Evolutionary conservation across 352 stramenopile genomes (phyloP), one percentile per base, ranked within the genome.

Genomic region (Thalassiosira exigua): DNA sequence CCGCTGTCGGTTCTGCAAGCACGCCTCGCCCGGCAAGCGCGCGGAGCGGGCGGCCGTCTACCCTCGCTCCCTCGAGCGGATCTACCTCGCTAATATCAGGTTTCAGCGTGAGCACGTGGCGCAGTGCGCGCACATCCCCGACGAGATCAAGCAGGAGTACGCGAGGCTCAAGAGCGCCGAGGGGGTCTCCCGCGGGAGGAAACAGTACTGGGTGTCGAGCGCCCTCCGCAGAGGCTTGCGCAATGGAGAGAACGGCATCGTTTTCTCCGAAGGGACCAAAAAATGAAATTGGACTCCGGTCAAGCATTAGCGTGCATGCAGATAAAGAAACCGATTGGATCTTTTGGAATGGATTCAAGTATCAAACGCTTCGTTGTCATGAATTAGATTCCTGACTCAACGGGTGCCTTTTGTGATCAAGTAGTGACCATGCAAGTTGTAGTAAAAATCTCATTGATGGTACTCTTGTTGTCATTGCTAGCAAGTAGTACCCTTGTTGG

Each of bases 131-230:
- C 62, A 53, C 19, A 73, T 73, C 36, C 64, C 64, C 42, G 33
- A 21, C 5, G 5, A 73, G 30, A 61, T 66, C 46, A 73, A 73
- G 51, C n/a, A 66, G n/a, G 24, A 64, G 0, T 73, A 65, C 58
- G 22, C 21, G 48, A 53, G 36, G 14, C 64, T 73, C 32, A 66
- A 73, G 64, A 51, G 62, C 32, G 36, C 11, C 14, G 50, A 73
- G 51, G 51, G 51, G 4, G 21, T 73, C n/a, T 12, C 30, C 33
- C 51, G 51, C 11, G 64, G 51, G 32, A 44, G 51, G 51, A 73
- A 73, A 22, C n/a, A 52, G 39, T 73, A 73, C 46, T 73, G 64
- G 64, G 64, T 73, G 33, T 54, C 72, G 9, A 52, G 46, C 27
- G 62, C 62, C 17, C 27, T 32, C 17, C 48, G 30, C 21, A 32